These are phyloP conservation scores for Aspergillus niger DNA, from an alignment of 2,329 filamentous ascomycete genomes.

Conservation along the genomic window DNA sequence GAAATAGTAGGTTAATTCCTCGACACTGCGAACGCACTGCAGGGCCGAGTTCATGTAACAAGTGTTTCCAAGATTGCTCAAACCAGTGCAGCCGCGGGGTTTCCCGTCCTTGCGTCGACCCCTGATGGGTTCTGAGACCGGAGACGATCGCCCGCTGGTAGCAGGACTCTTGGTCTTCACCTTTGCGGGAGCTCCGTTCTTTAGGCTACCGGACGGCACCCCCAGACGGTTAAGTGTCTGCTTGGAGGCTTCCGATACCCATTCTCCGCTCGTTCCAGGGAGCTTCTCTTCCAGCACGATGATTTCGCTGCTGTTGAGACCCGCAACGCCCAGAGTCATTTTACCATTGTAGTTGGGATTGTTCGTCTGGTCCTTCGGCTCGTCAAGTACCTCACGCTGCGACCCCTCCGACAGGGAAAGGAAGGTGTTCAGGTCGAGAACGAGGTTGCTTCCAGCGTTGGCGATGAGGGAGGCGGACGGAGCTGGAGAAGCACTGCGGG, in stretches of 20 bases:
- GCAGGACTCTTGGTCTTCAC: conserved; percentile 45
- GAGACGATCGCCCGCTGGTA: conserved; percentile 67
- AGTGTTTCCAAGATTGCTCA: conserved; percentile 91
- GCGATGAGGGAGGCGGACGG: conserved; percentile 46
- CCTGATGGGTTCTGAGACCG: conserved; percentile 68
- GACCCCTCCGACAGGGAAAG: conserved; percentile 61
- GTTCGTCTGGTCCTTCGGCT: conserved; percentile 67
- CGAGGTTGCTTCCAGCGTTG: conserved; percentile 51
- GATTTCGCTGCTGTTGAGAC: conserved; percentile 70
- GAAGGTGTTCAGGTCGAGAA: conserved; percentile 66
- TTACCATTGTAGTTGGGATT: conserved; percentile 78
- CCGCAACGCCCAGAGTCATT: conserved; percentile 64
- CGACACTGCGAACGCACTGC: conserved; percentile 89
- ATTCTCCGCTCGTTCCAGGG: conserved; percentile 52
- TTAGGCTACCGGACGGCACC: conserved; percentile 48
- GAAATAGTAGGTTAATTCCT: conserved; percentile 93
- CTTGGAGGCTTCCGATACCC: conserved; percentile 53
- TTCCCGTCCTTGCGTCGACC: conserved; percentile 69
- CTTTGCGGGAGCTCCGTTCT: conserved; percentile 34
- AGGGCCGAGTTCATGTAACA: conserved; percentile 99
- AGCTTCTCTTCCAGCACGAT: conserved; percentile 82
- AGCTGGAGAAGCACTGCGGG: conserved; percentile 47
- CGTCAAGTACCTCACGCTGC: conserved; percentile 65
- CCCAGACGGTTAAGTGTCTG: conserved; percentile 51
- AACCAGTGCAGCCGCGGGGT: conserved; percentile 73